phyloP scores from a whole-genome alignment of 106 monocot genomes.

The Ottelia alismoides region DNA sequence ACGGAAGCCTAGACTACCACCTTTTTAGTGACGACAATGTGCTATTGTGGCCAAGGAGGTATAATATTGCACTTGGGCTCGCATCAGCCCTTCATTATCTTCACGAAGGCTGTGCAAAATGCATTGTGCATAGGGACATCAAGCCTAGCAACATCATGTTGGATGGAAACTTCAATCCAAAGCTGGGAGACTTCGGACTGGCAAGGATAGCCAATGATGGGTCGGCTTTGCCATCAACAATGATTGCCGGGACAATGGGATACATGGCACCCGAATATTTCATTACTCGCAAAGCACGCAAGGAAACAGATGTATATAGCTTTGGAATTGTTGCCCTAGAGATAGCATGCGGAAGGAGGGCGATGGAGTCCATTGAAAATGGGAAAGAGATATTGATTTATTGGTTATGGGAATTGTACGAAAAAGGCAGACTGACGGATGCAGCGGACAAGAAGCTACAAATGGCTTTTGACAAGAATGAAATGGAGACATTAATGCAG shows the following conservation, averaged over 20 bases:
- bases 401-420: too few species aligned
- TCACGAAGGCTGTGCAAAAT: slow-evolving; percentile 14
- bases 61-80: slow-evolving; percentile 2
- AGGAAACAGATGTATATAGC: slow-evolving; percentile 14
- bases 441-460: too few species aligned
- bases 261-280: slow-evolving; percentile 13
- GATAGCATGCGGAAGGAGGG: slow-evolving; percentile 15
- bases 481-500: too few species aligned
- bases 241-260: slow-evolving; percentile 9
- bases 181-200: slow-evolving; percentile 14
- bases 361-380: slow-evolving; percentile 7
- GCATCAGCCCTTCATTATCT: slow-evolving; percentile 7
- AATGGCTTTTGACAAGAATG: too few species aligned
- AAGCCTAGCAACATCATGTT: slow-evolving; percentile 19
- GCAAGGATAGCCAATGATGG: slow-evolving; percentile 4
- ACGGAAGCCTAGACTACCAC: slow-evolving; percentile 8
- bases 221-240: background rate
- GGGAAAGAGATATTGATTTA: too few species aligned
- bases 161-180: slow-evolving; percentile 8
- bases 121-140: slow-evolving; percentile 13
- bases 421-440: too few species aligned
- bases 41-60: slow-evolving; percentile 4
- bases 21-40: background rate
- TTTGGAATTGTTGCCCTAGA: slow-evolving; percentile 13
- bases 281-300: slow-evolving; percentile 3